Evolutionary conservation across 495 filamentous ascomycete genomes (phyloP).

Genomic region (Penicillium malachiteum): DNA sequence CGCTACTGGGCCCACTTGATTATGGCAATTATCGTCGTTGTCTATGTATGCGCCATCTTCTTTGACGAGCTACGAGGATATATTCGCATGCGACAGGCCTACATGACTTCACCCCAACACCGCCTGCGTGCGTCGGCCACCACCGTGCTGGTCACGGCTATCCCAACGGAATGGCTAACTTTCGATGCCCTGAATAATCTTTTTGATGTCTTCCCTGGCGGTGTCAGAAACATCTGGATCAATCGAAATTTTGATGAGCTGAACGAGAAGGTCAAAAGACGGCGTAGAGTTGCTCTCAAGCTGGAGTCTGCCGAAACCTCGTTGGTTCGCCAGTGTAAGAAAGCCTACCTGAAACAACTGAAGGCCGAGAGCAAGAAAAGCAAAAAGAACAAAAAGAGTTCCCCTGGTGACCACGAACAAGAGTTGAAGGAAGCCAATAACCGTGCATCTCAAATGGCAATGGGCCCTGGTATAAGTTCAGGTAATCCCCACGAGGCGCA

Average conservation of each 20-base stretch:
- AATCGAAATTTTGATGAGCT: constrained; percentile 89
- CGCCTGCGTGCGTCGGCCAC: constrained; percentile 91
- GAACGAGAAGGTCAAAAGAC: constrained; percentile 77
- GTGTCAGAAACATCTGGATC: constrained; percentile 94
- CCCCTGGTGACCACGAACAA: constrained; percentile 48
- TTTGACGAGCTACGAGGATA: constrained; percentile 85
- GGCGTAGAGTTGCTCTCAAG: constrained; percentile 66
- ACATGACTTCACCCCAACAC: constrained; percentile 93
- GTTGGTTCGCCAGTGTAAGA: constrained; percentile 75
- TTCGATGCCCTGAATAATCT: constrained; percentile 74
- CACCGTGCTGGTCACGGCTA: constrained; percentile 87
- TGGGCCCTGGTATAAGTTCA: constrained; percentile 70
- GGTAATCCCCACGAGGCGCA: constrained; percentile 82
- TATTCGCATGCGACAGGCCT: constrained; percentile 90
- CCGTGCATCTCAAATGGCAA: constrained; percentile 59
- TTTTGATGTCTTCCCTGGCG: constrained; percentile 95
- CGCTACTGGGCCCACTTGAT: constrained; percentile 92
- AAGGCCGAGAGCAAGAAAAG: constrained; percentile 63
- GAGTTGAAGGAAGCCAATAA: constrained; percentile 46
- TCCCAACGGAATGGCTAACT: constrained; percentile 84
- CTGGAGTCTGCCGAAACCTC: constrained; percentile 85
- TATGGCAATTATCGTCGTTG: constrained; percentile 72
- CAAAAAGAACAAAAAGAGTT: constrained; percentile 58
- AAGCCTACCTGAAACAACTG: constrained; percentile 67
- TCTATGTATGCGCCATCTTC: constrained; percentile 86